Evolutionary conservation across 75 land plant genomes (phyloP), one percentile per base, ranked within the genome.

Genomic region (Azolla pinnata): DNA sequence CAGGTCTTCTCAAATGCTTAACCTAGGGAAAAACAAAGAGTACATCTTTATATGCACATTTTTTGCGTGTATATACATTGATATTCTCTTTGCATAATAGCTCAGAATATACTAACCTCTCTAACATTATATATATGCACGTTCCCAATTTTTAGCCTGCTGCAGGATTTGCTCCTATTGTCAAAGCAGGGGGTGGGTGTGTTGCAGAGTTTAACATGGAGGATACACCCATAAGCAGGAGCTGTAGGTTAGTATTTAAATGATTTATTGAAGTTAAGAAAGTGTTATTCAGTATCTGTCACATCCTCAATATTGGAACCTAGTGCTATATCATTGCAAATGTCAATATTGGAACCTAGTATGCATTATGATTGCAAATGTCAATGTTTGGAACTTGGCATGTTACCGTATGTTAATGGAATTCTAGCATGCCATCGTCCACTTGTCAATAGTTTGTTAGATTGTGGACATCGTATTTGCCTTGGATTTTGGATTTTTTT

Each of bases 131-230:
- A 42, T 57, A 10, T 33, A 32, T n/a, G n/a, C n/a, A n/a, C n/a
- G n/a, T n/a, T n/a, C n/a, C n/a, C n/a, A n/a, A n/a, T n/a, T n/a
- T n/a, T n/a, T 51, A 74, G 80, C 80, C 78, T 58, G 78, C 80
- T 28, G 78, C 77, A 63, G 79, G 72, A 0, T 77, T 63, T 68
- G 76, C 70, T 26, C 80, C 78, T 1, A 49, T 67, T 40, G 80
- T 77, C 17, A 75, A 63, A 53, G 77, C 52, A 14, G 66, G 66
- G 26, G 80, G 80, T 7, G 78, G 78, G 21, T 25, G 31, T 20
- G 78, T 77, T 57, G 77, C 77, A 40, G 78, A 77, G 33, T 77
- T 77, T 40, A 77, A 74, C 57, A 45, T 68, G 19, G 80, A 77
- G 56, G 80, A 74, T 33, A 77, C 77, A 18, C 80, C 80, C 9